Base-by-base conservation (phyloP, 2,329 filamentous ascomycete genomes). In the Pyricularia grisea region DNA sequence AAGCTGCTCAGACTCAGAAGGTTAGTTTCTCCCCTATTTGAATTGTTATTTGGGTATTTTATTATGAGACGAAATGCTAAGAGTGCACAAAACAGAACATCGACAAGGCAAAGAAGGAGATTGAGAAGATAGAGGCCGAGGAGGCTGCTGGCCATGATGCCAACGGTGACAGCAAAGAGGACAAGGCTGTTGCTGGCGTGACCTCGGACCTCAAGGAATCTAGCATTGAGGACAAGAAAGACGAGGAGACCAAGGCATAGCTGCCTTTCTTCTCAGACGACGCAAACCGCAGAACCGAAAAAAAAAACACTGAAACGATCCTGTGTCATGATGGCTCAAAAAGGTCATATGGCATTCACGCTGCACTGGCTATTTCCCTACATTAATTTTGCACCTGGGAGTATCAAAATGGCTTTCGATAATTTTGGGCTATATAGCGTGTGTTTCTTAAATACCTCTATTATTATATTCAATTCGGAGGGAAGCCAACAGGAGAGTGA, bases 21-120 rank as follows among this genome's bases (percentile, higher is more conserved):
- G 95, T 97, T 82, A 84, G 90, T 81, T 73, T 50, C 58, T 17
- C 65, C 58, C 7, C n/a, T n/a, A n/a, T 55, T 27, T 23, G n/a
- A 33, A 14, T 20, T n/a, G 11, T 63, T 42, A 70, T 6, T 27
- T 1, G 12, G 11, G 58, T 3, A 10, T 20, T 42, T 23, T 28
- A 7, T 10, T n/a, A 27, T 64, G 2, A 64, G n/a, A 64, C 23
- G 11, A 31, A 17, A 20, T 27, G 27, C 65, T 67, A 42, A 42
- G 25, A 55, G 20, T 55, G 12, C 31, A 42, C 25, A 10, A 25
- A 30, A 31, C 76, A 98, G 95, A 99, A 99, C 85, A 90, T 98
- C 71, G 92, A 93, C 72, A 97, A 97, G 81, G 95, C 95, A 71
- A 91, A 97, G 84, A 94, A 94, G 81, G 93, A 97, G 80, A 96